These are phyloP conservation scores for Collybiopsis luxurians DNA, from an alignment of 768 basidiomycete species.

Conservation along the genomic window DNA sequence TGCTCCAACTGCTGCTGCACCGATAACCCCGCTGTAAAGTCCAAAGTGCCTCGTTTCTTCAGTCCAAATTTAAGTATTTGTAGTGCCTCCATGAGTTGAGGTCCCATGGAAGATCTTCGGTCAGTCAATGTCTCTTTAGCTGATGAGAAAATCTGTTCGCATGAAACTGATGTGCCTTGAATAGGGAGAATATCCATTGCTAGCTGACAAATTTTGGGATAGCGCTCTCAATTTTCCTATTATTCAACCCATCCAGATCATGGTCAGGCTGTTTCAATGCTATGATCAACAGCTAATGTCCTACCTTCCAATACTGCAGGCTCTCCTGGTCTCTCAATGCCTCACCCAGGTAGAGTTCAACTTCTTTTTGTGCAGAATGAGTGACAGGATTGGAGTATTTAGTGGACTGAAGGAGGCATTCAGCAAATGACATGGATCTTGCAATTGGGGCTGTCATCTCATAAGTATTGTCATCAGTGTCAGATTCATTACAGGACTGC, in stretches of 20 bases:
- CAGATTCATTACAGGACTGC: not conserved
- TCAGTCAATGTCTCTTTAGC: conserved; percentile 25
- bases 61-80: conserved; percentile 25
- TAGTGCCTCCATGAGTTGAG: conserved; percentile 22
- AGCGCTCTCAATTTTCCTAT: not conserved
- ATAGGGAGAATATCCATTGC: conserved; percentile 25
- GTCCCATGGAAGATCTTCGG: conserved; percentile 17
- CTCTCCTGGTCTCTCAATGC: not conserved
- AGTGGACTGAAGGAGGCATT: not conserved
- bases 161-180: conserved; percentile 27
- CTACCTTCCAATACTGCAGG: not conserved
- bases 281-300: no score
- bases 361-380: not conserved
- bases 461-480: not conserved
- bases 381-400: not conserved
- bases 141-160: conserved; percentile 28
- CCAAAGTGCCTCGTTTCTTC: not conserved
- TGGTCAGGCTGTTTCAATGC: no score
- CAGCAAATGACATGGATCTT: not conserved
- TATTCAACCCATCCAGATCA: not conserved
- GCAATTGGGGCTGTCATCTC: not conserved
- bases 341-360: not conserved
- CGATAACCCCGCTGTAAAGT: not conserved
- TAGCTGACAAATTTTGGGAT: conserved; percentile 18
- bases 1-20: not conserved